These are phyloP conservation scores for Sicyos baderoa DNA, from an alignment of 306 rosid genomes.

Conservation along the genomic window DNA sequence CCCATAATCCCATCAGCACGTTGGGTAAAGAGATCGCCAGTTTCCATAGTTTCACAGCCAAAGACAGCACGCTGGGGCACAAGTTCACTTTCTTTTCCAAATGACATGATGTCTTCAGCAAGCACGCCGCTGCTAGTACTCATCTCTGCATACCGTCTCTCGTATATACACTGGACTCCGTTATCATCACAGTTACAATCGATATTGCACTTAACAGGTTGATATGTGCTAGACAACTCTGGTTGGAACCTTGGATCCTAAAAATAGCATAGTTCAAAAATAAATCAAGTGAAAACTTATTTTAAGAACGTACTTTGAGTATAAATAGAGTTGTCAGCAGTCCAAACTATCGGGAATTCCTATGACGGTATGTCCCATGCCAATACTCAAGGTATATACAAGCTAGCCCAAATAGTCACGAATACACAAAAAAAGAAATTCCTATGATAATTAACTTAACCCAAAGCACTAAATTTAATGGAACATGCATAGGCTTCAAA, in stretches of 20 bases:
- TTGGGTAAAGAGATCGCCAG: conserved; percentile 47
- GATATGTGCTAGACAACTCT: conserved; percentile 31
- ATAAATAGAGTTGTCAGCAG: neutral
- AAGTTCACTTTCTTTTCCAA: conserved; percentile 40
- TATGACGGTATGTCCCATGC: neutral
- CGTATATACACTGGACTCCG: conserved; percentile 39
- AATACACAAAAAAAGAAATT: neutral
- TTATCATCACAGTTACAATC: conserved; percentile 35
- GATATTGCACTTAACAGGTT: conserved; percentile 37
- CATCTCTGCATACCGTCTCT: conserved; percentile 46
- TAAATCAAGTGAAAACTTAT: neutral
- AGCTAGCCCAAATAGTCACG: no score
- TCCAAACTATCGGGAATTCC: neutral
- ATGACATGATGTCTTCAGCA: conserved; percentile 38
- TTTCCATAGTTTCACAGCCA: conserved; percentile 45
- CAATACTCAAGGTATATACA: no score
- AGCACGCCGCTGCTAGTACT: conserved; percentile 49
- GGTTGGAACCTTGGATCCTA: conserved; percentile 47
- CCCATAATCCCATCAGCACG: conserved; percentile 52
- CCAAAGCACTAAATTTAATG: neutral
- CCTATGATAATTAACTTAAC: neutral
- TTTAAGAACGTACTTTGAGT: neutral
- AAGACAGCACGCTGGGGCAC: conserved; percentile 45
- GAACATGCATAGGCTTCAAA: neutral
- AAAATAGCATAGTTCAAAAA: conserved; percentile 14